Evolutionary conservation across 2,329 filamentous ascomycete genomes (phyloP), one percentile per base, ranked within the genome.

Genomic region (Thelonectria blattea): DNA sequence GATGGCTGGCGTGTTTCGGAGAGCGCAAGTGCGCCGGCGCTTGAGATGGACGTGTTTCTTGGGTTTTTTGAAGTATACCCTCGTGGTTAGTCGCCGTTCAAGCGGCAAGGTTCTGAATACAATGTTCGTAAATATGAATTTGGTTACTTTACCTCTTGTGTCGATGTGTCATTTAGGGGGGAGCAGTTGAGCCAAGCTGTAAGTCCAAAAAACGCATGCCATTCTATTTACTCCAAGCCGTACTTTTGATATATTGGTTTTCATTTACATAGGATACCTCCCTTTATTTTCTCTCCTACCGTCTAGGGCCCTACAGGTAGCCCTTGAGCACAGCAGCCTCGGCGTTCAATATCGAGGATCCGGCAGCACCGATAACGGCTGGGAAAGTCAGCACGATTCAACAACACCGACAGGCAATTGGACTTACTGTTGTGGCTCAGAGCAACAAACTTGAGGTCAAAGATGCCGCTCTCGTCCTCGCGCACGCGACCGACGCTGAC

Each of bases 291-390:
- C 27, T 27, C 24, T 34, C 17, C 17, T 20, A 39, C 46, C 39
- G 49, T 42, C 34, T 6, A 17, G 24, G n/a, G n/a, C 11, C 52
- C 76, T 82, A 93, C 65, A 93, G 83, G 72, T 89, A 92, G 5
- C 93, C 94, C 81, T 96, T 96, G 66, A 97, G 85, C 11, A 97
- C 88, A 22, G 93, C 92, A 27, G 93, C 92, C 77, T 97, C 94
- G 27, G 93, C 93, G 72, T 98, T 98, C 69, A 98, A 78, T 78
- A 98, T 97, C 32, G 92, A 96, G 2, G 92, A 96, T 11, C 95
- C 95, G n/a, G 94, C 93, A 32, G 95, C 95, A 66, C 94, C 94
- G 74, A 99, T 94, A 57, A 99, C 91, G 63, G 94, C 88, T 87
- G 56, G n/a, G 24, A 45, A 9, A 34, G 52, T 65, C 48, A 64